Base-by-base conservation (phyloP, 805 yeast species). In the Yamadazyma ubonensis region DNA sequence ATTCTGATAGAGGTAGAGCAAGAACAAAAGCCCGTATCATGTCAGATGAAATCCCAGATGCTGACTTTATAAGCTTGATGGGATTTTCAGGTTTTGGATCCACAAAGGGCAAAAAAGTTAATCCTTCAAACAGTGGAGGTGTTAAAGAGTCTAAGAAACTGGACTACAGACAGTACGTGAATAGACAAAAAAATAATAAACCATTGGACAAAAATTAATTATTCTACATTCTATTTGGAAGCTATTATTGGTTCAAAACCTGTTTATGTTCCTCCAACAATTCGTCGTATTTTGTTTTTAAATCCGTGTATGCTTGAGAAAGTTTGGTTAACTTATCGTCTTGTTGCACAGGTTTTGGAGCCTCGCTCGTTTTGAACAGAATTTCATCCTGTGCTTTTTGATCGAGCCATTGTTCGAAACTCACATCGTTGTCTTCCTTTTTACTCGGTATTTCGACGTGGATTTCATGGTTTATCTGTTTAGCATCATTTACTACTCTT, bases 101-200 rank as follows among this genome's bases (percentile, higher is more conserved):
- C 77, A 78, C 85, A 5, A 79, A 79, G 53, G 75, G 78, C 29
- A 75, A 76, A 46, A 75, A 76, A 33, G 83, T 78, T 5, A 57
- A 57, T 26, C 80, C 78, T 2, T 57, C 72, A 3, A 65, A 67
- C 39, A 73, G 72, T 14, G 80, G 78, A 1, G 62, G 65, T 0
- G 61, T 58, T 2, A 60, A 61, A 42, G 61, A 61, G 41, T 59
- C 65, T 23, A 61, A 59, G 38, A 65, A 65, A 39, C 60, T 76
- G 0, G 70, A 70, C 29, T 79, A 75, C 51, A 64, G 84, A 50
- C 83, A 78, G 55, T 79, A 79, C 46, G 41, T 36, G 20, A 41
- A 41, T 33, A 31, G 43, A 2, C 28, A 31, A 7, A 39, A 33
- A 25, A 29, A 29, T 22, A 39, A 77, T 77, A 79, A 78, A 78